Base-by-base conservation (phyloP, 2,329 filamentous ascomycete species). In the Delphinella strobiligena region DNA sequence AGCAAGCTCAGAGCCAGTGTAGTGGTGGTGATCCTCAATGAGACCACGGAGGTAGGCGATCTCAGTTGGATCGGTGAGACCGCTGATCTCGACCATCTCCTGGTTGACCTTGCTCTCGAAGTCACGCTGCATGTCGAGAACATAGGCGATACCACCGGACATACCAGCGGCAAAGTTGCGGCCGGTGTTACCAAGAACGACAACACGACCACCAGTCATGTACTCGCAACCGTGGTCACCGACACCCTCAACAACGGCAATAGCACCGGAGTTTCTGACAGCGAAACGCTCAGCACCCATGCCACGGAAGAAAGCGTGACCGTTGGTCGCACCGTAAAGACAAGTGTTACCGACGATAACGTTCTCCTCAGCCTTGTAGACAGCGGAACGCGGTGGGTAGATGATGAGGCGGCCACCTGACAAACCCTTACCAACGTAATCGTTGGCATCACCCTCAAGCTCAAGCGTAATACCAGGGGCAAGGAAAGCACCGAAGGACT, bases 151-250 rank as follows among this genome's bases (percentile, higher is more conserved):
- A 71, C 89, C 89, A 57, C 89, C 89, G 55, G 88, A 95, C 89
- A 96, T 96, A 71, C 89, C 89, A 45, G 89, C 89, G 52, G 88
- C 89, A 56, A 96, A 96, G 71, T 96, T 96, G 52, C 89, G 88
- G 34, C 89, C 89, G 56, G 87, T 94, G 54, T 75, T 78, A 43
- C 89, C 89, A 35, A 96, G 74, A 54, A 93, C 74, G 48, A 96
- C 68, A 37, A 95, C 72, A 56, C 88, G 85, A 58, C 89, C 89
- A 59, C 89, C 89, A 54, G 89, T 95, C 89, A 96, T 96, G 74
- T 96, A 96, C 71, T 96, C 89, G 59, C 88, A 95, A 47, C 86
- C 84, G 60, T 96, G 89, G 61, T 96, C 89, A 71, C 89, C 89
- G 49, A 93, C 76, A 65, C 89, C 89, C 64, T 96, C 89, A 46